Evolutionary conservation across 2,329 filamentous ascomycete genomes (phyloP).

Genomic region (Diplodia scrobiculata): DNA sequence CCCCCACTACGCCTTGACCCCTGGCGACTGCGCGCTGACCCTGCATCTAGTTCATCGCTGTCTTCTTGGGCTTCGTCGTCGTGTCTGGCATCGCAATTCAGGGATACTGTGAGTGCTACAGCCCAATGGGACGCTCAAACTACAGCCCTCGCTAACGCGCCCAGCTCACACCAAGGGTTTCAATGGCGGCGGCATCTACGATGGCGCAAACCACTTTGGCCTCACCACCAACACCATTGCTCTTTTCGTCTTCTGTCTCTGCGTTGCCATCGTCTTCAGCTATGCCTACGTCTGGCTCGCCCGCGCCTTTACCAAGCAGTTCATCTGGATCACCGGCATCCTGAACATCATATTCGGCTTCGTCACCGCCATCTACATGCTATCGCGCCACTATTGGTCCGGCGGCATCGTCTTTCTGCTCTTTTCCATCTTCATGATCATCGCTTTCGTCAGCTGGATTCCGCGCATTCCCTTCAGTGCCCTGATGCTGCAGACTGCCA

Average conservation of each 20-base stretch:
- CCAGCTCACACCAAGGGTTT: conserved; percentile 59
- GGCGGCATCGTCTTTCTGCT: conserved; percentile 86
- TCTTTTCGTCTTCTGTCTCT: conserved; percentile 77
- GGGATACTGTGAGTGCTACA: conserved; percentile 60
- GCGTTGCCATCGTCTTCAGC: conserved; percentile 72
- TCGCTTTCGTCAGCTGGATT: conserved; percentile 89
- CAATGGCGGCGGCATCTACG: conserved; percentile 74
- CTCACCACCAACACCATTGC: conserved; percentile 84
- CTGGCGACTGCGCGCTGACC: conserved; percentile 15
- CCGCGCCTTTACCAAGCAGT: conserved; percentile 78
- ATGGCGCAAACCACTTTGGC: conserved; percentile 64
- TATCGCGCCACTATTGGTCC: conserved; percentile 73
- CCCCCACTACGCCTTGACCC: neutral
- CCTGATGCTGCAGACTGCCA: conserved; percentile 81
- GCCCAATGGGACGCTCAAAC: too few species aligned
- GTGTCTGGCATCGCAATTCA: conserved; percentile 75
- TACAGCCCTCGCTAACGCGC: conserved; percentile 28
- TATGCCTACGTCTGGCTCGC: conserved; percentile 75
- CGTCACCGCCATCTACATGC: conserved; percentile 85
- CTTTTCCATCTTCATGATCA: conserved; percentile 75
- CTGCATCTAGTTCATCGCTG: conserved; percentile 62
- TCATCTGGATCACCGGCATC: conserved; percentile 91
- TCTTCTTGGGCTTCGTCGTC: conserved; percentile 72
- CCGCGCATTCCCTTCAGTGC: conserved; percentile 87
- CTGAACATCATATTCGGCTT: conserved; percentile 81